Conservation (phyloP, 2,329 filamentous ascomycete species). For the Xylariaceae sp. region DNA sequence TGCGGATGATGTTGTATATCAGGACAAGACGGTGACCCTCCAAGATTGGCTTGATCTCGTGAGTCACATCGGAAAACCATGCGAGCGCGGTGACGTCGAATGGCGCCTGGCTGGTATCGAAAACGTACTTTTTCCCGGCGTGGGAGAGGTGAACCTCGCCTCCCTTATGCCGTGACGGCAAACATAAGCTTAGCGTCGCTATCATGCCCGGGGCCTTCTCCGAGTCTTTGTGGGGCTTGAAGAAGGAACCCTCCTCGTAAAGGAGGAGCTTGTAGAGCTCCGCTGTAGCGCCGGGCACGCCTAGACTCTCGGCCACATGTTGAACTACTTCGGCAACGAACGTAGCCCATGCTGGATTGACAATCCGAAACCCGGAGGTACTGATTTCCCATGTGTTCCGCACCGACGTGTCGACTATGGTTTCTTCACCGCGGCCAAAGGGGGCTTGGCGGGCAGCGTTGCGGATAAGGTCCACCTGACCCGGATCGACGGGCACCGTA, state of each 20-base stretch:
- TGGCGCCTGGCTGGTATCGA: conserved; percentile 28
- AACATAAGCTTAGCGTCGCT: conserved; percentile 40
- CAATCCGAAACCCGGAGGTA: conserved; percentile 31
- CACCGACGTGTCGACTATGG: conserved; percentile 34
- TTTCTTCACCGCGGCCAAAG: conserved; percentile 35
- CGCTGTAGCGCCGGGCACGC: conserved; percentile 26
- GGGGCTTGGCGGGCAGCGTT: conserved; percentile 28
- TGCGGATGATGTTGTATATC: conserved; percentile 14
- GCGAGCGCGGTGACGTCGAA: conserved; percentile 29
- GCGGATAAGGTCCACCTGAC: conserved; percentile 26
- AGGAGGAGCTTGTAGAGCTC: conserved; percentile 40
- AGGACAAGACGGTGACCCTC: conserved; percentile 8
- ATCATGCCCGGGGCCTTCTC: conserved; percentile 43
- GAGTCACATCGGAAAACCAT: conserved; percentile 6
- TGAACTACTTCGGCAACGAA: conserved; percentile 25
- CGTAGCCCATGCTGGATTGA: conserved; percentile 34
- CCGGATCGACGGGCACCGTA: conserved; percentile 24
- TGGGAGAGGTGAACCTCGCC: conserved; percentile 38
- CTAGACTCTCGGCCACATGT: conserved; percentile 28
- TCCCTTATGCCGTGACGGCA: conserved; percentile 41
- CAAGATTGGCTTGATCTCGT: conserved; percentile 6
- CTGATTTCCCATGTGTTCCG: conserved; percentile 38
- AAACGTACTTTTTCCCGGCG: conserved; percentile 26
- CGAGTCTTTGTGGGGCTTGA: conserved; percentile 40
- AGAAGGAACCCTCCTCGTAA: conserved; percentile 43